Evolutionary conservation across 768 basidiomycete species (phyloP).

Genomic region (Suillus tomentosus): DNA sequence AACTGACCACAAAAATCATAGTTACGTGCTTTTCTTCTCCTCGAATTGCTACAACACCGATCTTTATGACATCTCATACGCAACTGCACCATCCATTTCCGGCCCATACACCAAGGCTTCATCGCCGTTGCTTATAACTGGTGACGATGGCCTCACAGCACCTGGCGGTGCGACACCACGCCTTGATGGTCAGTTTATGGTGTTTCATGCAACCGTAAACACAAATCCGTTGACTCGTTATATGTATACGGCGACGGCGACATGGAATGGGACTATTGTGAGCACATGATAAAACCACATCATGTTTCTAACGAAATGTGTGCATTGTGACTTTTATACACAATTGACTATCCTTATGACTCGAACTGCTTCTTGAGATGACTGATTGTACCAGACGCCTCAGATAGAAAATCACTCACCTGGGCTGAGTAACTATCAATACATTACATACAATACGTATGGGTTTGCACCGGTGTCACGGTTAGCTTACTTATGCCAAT

Average conservation of each 20-base stretch:
- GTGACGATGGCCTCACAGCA: conserved; percentile 18
- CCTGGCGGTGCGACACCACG: conserved; percentile 24
- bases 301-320: not conserved
- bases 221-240: conserved; percentile 16
- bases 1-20: conserved; percentile 1
- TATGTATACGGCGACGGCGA: conserved; percentile 16
- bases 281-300: conserved; percentile 6
- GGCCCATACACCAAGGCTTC: conserved; percentile 35
- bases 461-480: too few species aligned
- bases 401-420: too few species aligned
- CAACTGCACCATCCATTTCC: conserved; percentile 28
- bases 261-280: conserved; percentile 14
- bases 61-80: conserved; percentile 33
- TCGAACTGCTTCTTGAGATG: not conserved
- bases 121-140: conserved; percentile 25
- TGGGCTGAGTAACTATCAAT: too few species aligned
- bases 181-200: conserved; percentile 17
- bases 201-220: conserved; percentile 19
- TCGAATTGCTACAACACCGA: conserved; percentile 30
- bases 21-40: conserved; percentile 32
- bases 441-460: too few species aligned
- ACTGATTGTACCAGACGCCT: not conserved
- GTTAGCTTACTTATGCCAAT: too few species aligned
- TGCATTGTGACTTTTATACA: not conserved
- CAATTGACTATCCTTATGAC: not conserved